These are phyloP conservation scores for Colletotrichum navitas DNA, from an alignment of 2,329 filamentous ascomycete species.

Conservation along the genomic window DNA sequence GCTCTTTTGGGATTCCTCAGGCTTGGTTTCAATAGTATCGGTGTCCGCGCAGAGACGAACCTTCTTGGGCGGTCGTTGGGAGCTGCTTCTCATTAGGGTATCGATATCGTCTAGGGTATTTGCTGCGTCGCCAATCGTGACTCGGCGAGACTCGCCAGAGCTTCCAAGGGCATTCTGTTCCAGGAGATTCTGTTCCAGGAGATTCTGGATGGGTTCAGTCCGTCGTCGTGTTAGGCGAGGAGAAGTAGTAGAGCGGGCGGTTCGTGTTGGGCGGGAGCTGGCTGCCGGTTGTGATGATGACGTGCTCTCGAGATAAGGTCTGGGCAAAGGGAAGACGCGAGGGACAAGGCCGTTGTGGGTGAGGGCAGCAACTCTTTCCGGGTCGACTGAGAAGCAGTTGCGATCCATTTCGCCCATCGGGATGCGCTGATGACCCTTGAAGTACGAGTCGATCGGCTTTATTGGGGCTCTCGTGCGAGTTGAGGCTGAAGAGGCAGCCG, in stretches of 20 bases:
- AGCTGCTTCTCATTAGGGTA: conserved; percentile 34
- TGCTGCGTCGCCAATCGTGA: conserved; percentile 12
- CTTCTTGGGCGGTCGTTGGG: conserved; percentile 66
- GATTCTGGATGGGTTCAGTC: conserved; percentile 64
- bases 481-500: conserved; percentile 43
- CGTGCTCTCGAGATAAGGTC: conserved; percentile 64
- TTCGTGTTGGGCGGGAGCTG: conserved; percentile 40
- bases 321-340: conserved; percentile 69
- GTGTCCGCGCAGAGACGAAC: conserved; percentile 65
- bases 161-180: conserved; percentile 26
- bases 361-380: conserved; percentile 60
- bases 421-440: conserved; percentile 63
- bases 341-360: conserved; percentile 64
- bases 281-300: conserved; percentile 43
- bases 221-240: conserved; percentile 61
- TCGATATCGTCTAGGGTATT: conserved; percentile 40
- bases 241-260: conserved; percentile 48
- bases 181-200: conserved; percentile 59
- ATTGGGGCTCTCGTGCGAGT: conserved; percentile 46
- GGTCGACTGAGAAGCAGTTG: conserved; percentile 70
- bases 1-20: conserved; percentile 59
- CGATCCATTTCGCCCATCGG: conserved; percentile 73
- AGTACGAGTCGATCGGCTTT: conserved; percentile 69
- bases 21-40: conserved; percentile 46
- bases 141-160: conserved; percentile 28